phyloP scores from a whole-genome alignment of 2,329 filamentous ascomycete species.

The Ceratocystis eucalypticola region DNA sequence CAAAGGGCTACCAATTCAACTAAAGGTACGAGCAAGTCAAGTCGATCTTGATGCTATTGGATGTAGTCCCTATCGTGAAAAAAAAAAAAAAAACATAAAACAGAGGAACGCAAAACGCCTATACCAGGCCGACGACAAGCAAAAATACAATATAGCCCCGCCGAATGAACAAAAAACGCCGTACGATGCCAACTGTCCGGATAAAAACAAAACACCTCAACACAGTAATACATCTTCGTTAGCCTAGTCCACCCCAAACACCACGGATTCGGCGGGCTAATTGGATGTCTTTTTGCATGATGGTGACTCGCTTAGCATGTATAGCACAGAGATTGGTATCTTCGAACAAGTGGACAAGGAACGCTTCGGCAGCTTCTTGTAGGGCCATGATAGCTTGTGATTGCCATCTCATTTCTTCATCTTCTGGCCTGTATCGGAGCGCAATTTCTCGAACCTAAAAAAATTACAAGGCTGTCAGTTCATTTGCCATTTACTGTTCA shows the following conservation, averaged over 20 bases:
- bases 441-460: constrained; percentile 57
- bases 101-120: constrained; percentile 4
- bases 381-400: constrained; percentile 86
- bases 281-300: constrained; percentile 97
- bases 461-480: constrained; percentile 19
- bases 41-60: not conserved
- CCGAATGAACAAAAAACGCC: not conserved
- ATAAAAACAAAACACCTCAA: not conserved
- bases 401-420: constrained; percentile 78
- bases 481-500: not conserved
- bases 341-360: constrained; percentile 91
- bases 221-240: constrained; percentile 24
- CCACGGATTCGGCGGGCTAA: constrained; percentile 69
- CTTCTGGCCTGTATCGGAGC: constrained; percentile 45
- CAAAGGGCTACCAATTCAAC: too few species aligned
- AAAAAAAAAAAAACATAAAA: not conserved
- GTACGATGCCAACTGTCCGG: not conserved
- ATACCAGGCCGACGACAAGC: constrained; percentile 9
- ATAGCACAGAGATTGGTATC: constrained; percentile 93
- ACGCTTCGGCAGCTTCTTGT: constrained; percentile 92
- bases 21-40: too few species aligned
- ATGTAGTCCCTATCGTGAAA: not conserved
- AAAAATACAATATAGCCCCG: not conserved
- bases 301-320: constrained; percentile 90
- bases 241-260: constrained; percentile 56